Conservation (phyloP, 306 rosid genomes). For the Herpetospermum pedunculosum region DNA sequence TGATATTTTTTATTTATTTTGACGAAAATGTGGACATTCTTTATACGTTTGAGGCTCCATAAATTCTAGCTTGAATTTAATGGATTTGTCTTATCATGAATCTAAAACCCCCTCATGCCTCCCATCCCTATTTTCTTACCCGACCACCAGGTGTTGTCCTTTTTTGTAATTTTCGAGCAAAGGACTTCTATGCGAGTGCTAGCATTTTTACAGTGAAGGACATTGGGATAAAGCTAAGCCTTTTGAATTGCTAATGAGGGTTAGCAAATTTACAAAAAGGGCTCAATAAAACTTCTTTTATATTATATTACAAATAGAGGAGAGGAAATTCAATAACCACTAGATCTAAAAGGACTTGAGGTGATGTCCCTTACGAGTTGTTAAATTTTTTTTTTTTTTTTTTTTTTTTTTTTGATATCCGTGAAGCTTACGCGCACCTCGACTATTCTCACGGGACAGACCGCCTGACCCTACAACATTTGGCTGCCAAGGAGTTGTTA, state of each 20-base stretch:
- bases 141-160: neutral
- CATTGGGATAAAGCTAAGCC: neutral
- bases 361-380: neutral
- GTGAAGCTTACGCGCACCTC: too few species aligned
- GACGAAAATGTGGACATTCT: constrained; percentile 1
- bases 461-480: too few species aligned
- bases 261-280: neutral
- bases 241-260: neutral
- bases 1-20: neutral
- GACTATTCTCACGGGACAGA: too few species aligned
- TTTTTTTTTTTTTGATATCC: too few species aligned
- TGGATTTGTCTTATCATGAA: neutral
- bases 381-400: too few species aligned
- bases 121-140: too few species aligned
- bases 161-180: neutral
- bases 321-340: neutral
- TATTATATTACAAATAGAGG: neutral
- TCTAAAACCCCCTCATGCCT: neutral
- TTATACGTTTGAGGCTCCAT: neutral
- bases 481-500: too few species aligned
- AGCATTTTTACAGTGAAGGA: neutral
- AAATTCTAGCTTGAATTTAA: neutral
- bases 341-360: neutral
- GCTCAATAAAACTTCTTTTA: neutral
- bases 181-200: neutral